Evolutionary conservation across 2,329 filamentous ascomycete genomes (phyloP), one percentile per base, ranked within the genome.

Genomic region (Sclerotinia nivalis): DNA sequence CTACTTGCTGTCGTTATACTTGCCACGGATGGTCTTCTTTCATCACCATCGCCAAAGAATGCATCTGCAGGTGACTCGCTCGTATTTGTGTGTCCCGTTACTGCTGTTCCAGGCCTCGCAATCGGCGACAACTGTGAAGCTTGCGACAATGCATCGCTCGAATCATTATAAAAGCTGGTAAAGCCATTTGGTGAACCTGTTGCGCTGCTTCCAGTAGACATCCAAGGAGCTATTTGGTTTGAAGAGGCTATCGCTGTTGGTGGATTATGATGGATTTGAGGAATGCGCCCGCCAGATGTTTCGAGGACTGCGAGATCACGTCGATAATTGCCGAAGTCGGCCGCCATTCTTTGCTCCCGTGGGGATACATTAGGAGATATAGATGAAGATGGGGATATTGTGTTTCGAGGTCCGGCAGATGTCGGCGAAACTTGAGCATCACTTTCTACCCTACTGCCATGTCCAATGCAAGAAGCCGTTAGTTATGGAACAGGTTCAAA

Each of bases 1-100:
- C 95, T 97, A 80, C 94, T 96, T 70, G 92, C 88, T 6, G 91
- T 97, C 20, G 91, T 93, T 73, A 94, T 89, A 80, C 94, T 97
- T 52, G 93, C 93, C 65, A 93, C 87, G 5, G 96, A 98, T 2
- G 95, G 95, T 64, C 95, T 87, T 72, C 96, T 85, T 75, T 92
- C 91, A 77, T 97, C 92, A 71, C 84, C 91, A 77, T 97, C 92
- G 72, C 84, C 83, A 76, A 86, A 88, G 76, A 86, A 89, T 58
- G 86, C 81, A 55, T 82, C 80, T 66, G 91, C 89, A 12, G 87
- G 84, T 5, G 87, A 87, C 66, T 92, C 90, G 74, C 85, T 82
- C 66, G 81, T 82, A 22, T 83, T 83, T 45, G 82, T 84, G 65
- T 84, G 83, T 72, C 83, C 85, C 12, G 77, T 78, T 40, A 77